Base-by-base conservation (phyloP, 371 early-diverging fungal species). In the Parasitella parasitica region DNA sequence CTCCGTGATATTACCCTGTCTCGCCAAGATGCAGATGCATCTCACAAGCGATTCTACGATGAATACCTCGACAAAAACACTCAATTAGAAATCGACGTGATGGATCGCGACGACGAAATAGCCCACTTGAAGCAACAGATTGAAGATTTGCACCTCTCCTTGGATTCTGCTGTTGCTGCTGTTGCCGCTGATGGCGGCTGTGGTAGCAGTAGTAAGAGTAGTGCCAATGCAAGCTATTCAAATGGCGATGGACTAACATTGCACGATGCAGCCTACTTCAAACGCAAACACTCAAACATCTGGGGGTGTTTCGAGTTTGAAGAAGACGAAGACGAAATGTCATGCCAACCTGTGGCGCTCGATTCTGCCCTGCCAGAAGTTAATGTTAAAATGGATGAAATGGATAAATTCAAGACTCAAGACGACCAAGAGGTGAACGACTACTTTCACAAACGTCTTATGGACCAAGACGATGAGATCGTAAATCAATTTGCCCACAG, bases 1-100 rank as follows among this genome's bases (percentile, higher is more conserved):
- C 49, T 81, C 2, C 69, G 72, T 13, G 63, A 70, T 35, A 72
- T 71, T 35, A 56, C 68, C 8, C 51, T 76, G 18, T 67, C 75
- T 24, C 75, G 81, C 6, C 59, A 67, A 30, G 70, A 75, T 4
- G 61, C 75, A 9, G 75, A 81, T 50, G 69, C 61, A 15, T 70
- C 72, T 7, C 78, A 81, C 30, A 73, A 67, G 43, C 66, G 69
- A 35, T 69, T 61, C 30, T 74, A 65, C 39, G 64, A 72, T 8
- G 71, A 76, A 48, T 64, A 68, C n/a, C 43, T 66, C 15, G 63
- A 72, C 18, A 65, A 59, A 51, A 63, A 73, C 20, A 46, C 56
- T 11, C 51, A 64, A 35, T 38, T 76, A 13, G 81, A 80, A 28
- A 49, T 66, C 15, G 77, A 75, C 27, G 27, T 74, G 0, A 30